These are phyloP conservation scores for Euphorbia tirucalli DNA, from an alignment of 345 rosid genomes.

Conservation along the genomic window DNA sequence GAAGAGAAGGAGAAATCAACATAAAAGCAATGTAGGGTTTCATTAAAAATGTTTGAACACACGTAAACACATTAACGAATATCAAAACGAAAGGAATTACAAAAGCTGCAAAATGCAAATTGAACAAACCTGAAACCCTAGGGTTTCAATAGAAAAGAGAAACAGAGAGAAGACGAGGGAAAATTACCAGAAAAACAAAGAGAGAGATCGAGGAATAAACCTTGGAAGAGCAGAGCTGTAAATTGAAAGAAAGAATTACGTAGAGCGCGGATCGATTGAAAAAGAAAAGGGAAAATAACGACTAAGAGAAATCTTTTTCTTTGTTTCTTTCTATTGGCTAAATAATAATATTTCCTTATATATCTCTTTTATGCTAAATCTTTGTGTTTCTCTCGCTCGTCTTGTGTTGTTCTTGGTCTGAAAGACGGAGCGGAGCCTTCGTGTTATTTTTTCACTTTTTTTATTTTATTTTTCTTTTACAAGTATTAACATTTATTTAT, in stretches of 20 bases:
- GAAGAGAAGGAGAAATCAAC: conserved; percentile 25
- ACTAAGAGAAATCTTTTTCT: conserved; percentile 25
- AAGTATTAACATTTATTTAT: background rate
- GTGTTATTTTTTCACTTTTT: conserved; percentile 5
- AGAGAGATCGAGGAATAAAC: conserved; percentile 43
- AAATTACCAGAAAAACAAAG: conserved; percentile 29
- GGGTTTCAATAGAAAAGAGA: conserved; percentile 27
- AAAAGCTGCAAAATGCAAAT: background rate
- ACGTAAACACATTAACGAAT: background rate
- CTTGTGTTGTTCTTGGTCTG: conserved; percentile 43
- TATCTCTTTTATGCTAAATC: conserved; percentile 20
- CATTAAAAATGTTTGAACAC: conserved; percentile 9
- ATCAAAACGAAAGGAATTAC: background rate
- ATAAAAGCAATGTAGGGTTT: conserved; percentile 51
- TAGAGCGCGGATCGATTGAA: conserved; percentile 40
- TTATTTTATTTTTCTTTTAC: background rate
- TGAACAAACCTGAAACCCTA: conserved; percentile 25
- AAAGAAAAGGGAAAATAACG: conserved; percentile 17
- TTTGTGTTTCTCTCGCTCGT: conserved; percentile 30
- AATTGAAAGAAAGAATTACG: conserved; percentile 20
- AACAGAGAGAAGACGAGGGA: background rate
- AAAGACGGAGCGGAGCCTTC: conserved; percentile 49
- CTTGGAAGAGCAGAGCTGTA: conserved; percentile 24
- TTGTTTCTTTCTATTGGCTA: background rate
- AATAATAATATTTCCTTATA: background rate